Base-by-base conservation (phyloP, 768 basidiomycete species). In the Pleurotus tuber-regium region DNA sequence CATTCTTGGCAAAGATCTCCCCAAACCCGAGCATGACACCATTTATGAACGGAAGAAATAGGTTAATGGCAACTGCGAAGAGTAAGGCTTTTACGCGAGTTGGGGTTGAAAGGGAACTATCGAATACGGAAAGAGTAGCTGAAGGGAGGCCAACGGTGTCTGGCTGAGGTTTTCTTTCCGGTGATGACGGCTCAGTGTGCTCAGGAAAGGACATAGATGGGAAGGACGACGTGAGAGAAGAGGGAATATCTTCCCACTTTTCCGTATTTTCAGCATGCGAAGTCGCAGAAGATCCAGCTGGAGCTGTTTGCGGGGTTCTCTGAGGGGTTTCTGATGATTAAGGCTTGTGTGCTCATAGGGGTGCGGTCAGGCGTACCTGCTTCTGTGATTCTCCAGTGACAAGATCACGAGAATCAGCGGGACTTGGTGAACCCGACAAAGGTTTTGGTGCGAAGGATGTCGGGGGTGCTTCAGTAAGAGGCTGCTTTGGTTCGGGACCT, bases 21-120 rank as follows among this genome's bases (percentile, higher is more conserved):
- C 92, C 92, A 63, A 95, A 94, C n/a, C 92, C 92, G 44, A 94
- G 82, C 92, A 96, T 96, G 52, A 96, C 89, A 16, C 92, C 93
- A 57, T 95, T 96, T 7, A 96, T 79, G 66, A 96, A 96, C 0
- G 92, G 92, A 31, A 96, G 75, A 1, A 89, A 63, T 55, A 96
- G 64, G 64, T 96, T 95, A 64, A 96, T 89, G 23, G 87, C 87
- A 56, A 93, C 65, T 19, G 87, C 83, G 12, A 89, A 84, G 49
- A 86, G 66, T 46, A 90, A 64, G 7, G 91, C 88, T 33, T 78
- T 80, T 40, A 81, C 61, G 46, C 90, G 84, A 26, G 88, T 86
- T 55, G 79, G 80, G 43, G 74, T 73, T 30, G 87, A 81, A 42
- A 92, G 73, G 25, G 81, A 72, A 19, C 75, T 63, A 66, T 91